phyloP scores from a whole-genome alignment of 2,329 filamentous ascomycete species.

The Ophiostoma tasmaniense region DNA sequence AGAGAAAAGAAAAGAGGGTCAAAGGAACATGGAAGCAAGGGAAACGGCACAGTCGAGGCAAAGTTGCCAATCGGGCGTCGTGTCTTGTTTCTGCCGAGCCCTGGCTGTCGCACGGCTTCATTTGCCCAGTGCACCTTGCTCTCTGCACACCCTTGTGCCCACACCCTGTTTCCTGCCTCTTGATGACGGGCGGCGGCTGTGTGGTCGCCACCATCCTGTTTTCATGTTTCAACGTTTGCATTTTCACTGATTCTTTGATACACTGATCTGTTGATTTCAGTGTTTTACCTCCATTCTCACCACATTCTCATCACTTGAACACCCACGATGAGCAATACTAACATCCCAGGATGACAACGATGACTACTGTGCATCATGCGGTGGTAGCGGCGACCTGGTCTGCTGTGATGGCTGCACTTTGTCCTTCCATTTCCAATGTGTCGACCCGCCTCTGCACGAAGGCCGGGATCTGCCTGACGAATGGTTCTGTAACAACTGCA shows the following conservation, averaged over 20 bases:
- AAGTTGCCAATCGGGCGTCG: neutral
- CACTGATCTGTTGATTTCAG: neutral
- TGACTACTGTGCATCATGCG: conserved; percentile 82
- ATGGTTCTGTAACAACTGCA: conserved; percentile 77
- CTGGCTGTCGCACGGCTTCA: neutral
- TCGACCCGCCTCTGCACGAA: conserved; percentile 68
- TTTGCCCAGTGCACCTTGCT: neutral
- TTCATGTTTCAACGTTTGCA: neutral
- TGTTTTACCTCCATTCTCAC: neutral
- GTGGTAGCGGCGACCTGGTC: conserved; percentile 72
- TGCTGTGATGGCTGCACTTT: conserved; percentile 90
- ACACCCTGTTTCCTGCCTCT: neutral
- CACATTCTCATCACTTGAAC: neutral
- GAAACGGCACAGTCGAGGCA: neutral
- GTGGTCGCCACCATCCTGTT: conserved; percentile 6
- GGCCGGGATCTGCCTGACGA: conserved; percentile 57
- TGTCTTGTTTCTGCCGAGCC: conserved; percentile 12
- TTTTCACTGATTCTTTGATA: neutral
- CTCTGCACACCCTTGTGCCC: neutral
- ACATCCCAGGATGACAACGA: conserved; percentile 61
- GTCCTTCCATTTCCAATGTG: conserved; percentile 83
- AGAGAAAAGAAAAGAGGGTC: neutral
- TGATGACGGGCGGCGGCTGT: conserved; percentile 1
- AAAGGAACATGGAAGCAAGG: neutral
- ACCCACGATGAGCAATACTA: neutral